Evolutionary conservation across 2,329 filamentous ascomycete genomes (phyloP).

Genomic region (Ophiostoma sp.): DNA sequence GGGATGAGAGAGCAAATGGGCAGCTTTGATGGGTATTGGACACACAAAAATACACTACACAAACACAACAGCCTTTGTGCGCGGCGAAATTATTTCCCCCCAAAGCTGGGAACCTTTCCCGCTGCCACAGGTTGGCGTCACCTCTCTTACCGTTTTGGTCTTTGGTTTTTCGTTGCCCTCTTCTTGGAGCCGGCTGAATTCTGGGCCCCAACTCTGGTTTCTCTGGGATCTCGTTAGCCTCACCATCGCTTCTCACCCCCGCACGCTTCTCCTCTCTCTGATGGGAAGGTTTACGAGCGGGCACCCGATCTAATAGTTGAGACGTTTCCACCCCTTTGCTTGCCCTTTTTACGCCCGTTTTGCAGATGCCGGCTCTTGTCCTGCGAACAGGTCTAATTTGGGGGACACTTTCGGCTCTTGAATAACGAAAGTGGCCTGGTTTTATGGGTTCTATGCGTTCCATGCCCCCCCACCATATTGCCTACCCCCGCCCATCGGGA

Average conservation of each 20-base stretch:
- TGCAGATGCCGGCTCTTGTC: slow-evolving; percentile 14
- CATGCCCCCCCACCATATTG: background rate
- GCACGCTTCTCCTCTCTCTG: background rate
- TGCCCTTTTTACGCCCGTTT: background rate
- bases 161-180: background rate
- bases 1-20: background rate
- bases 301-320: background rate
- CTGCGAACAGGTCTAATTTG: background rate
- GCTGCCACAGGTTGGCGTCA: background rate
- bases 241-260: background rate
- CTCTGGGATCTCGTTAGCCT: background rate
- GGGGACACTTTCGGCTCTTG: slow-evolving; percentile 11
- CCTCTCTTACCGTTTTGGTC: no score
- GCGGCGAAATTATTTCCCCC: slow-evolving; percentile 21
- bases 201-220: background rate
- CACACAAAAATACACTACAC: background rate
- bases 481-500: slow-evolving; percentile 3
- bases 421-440: background rate
- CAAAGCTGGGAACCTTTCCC: background rate
- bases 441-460: background rate
- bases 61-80: background rate
- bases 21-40: background rate
- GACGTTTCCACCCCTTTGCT: background rate
- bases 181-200: background rate
- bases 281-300: background rate